Evolutionary conservation across 768 basidiomycete species (phyloP).

Genomic region (Tylopilus intermedius): DNA sequence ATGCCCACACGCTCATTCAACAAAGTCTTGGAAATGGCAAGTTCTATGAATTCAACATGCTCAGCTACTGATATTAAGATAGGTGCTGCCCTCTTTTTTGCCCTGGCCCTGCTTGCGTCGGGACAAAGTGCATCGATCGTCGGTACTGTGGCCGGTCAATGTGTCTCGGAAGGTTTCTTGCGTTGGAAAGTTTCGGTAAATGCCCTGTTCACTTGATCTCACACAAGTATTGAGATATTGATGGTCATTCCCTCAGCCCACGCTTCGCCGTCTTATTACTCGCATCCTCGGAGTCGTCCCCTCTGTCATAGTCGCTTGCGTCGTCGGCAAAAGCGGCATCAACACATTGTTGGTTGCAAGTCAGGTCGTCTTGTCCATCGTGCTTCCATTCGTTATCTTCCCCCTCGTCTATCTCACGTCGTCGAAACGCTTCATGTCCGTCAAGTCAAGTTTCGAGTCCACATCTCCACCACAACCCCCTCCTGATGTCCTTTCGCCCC

Average conservation of each 20-base stretch:
- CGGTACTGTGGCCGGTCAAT: constrained; percentile 86
- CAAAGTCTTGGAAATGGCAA: constrained; percentile 60
- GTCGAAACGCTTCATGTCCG: constrained; percentile 63
- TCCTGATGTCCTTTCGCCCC: background rate
- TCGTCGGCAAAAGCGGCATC: constrained; percentile 65
- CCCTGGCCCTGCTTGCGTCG: constrained; percentile 75
- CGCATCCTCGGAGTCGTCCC: constrained; percentile 80
- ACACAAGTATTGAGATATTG: constrained; percentile 26
- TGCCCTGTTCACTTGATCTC: constrained; percentile 8
- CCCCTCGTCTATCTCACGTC: constrained; percentile 76
- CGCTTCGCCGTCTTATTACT: constrained; percentile 76
- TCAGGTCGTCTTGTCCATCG: constrained; percentile 79
- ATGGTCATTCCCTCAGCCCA: constrained; percentile 44
- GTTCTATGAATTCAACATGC: constrained; percentile 14
- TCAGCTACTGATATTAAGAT: constrained; percentile 2
- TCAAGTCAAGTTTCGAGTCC: constrained; percentile 27
- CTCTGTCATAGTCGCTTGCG: constrained; percentile 70
- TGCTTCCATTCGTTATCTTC: constrained; percentile 81
- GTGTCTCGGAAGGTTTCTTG: constrained; percentile 86
- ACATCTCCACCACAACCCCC: background rate
- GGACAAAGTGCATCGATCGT: constrained; percentile 90
- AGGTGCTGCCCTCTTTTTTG: constrained; percentile 86
- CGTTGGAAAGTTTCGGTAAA: constrained; percentile 75
- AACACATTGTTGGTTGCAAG: constrained; percentile 77
- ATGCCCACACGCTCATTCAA: constrained; percentile 74